These are phyloP conservation scores for Trichosporon inkin DNA, from an alignment of 1,284 basidiomycete species.

Conservation along the genomic window DNA sequence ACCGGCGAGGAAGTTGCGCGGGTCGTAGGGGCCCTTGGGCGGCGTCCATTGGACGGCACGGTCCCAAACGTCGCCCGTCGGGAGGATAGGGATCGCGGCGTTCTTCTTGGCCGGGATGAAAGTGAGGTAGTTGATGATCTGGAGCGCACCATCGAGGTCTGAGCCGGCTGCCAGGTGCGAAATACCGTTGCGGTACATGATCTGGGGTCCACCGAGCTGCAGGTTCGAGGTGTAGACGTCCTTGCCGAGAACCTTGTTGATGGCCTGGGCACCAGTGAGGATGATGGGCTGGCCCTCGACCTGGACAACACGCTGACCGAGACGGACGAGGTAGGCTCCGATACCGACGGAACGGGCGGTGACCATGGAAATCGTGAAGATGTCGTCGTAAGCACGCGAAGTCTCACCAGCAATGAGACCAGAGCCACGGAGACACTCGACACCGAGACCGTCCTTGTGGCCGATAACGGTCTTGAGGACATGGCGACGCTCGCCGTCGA, in stretches of 20 bases:
- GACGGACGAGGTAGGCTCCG: slow-evolving; percentile 95
- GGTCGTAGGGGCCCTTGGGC: slow-evolving; percentile 93
- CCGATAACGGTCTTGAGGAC: slow-evolving; percentile 97
- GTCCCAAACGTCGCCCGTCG: slow-evolving; percentile 79
- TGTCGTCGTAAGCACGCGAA: slow-evolving; percentile 95
- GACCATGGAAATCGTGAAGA: slow-evolving; percentile 98
- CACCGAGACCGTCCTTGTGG: slow-evolving; percentile 93
- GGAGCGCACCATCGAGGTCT: slow-evolving; percentile 88
- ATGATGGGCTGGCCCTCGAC: slow-evolving; percentile 99
- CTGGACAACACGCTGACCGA: slow-evolving; percentile 96
- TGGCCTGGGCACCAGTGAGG: slow-evolving; percentile 90
- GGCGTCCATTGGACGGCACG: slow-evolving; percentile 86
- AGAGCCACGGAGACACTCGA: slow-evolving; percentile 91
- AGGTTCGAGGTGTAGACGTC: slow-evolving; percentile 99
- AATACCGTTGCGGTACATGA: slow-evolving; percentile 99
- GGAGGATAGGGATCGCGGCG: slow-evolving; percentile 67
- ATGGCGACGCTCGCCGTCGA: slow-evolving; percentile 78
- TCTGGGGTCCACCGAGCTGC: slow-evolving; percentile 97
- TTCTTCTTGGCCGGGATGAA: slow-evolving; percentile 78
- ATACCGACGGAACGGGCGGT: slow-evolving; percentile 99
- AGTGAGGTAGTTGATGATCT: slow-evolving; percentile 91
- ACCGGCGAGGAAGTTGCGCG: slow-evolving; percentile 95
- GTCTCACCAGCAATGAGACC: slow-evolving; percentile 99
- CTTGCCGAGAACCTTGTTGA: slow-evolving; percentile 98
- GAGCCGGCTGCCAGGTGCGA: slow-evolving; percentile 92